Conservation (phyloP, 1,284 basidiomycete species). For the Cystobasidium sp. region DNA sequence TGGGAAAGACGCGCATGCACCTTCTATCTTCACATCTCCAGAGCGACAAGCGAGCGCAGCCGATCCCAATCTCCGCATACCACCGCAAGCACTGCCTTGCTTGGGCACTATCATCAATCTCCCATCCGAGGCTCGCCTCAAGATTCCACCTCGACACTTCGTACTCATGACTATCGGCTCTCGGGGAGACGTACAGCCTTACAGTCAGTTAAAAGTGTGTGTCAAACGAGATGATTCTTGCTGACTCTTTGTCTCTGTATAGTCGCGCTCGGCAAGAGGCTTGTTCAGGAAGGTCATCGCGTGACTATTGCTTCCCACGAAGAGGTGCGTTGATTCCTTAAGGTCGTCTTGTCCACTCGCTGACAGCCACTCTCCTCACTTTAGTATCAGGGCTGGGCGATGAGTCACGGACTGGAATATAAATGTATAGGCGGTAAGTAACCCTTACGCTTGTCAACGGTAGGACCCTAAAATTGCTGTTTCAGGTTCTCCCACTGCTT, state of each 20-base stretch:
- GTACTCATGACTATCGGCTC: slow-evolving; percentile 25
- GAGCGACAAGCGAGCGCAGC: slow-evolving; percentile 10
- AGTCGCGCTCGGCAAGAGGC: slow-evolving; percentile 16
- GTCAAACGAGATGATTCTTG: background rate
- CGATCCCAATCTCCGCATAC: slow-evolving; percentile 19
- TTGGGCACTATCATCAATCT: slow-evolving; percentile 18
- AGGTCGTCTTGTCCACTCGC: background rate
- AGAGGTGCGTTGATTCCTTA: background rate
- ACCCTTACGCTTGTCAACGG: background rate
- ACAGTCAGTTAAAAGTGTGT: background rate
- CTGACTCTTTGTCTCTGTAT: background rate
- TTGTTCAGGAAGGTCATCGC: slow-evolving; percentile 13
- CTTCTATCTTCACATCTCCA: background rate
- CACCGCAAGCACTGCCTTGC: slow-evolving; percentile 8
- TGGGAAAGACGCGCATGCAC: background rate
- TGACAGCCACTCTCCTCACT: no score
- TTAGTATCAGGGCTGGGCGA: slow-evolving; percentile 13
- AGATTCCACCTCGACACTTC: slow-evolving; percentile 14
- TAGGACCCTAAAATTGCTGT: background rate
- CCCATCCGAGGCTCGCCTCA: background rate
- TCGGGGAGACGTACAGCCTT: slow-evolving; percentile 16
- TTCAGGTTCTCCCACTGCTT: slow-evolving; percentile 11
- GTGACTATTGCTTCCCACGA: slow-evolving; percentile 20
- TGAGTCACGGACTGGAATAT: slow-evolving; percentile 11
- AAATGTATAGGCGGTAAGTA: slow-evolving; percentile 15